phyloP scores from a whole-genome alignment of 805 yeast genomes.

The Kurtzmaniella fragi region DNA sequence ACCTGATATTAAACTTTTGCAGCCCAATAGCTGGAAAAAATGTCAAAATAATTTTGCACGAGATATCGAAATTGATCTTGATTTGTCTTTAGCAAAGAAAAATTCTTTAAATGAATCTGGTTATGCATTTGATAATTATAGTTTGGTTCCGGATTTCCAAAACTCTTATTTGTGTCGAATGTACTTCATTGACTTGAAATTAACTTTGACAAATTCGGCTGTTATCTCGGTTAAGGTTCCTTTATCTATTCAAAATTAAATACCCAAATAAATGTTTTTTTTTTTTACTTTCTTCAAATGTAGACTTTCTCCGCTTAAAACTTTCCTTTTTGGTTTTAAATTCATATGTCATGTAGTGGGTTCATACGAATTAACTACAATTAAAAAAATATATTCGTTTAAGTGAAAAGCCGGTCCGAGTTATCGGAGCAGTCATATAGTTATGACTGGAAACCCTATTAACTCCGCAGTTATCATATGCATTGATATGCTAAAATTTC shows the following conservation, averaged over 20 bases:
- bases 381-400: too few relatives aligned
- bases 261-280: neutral
- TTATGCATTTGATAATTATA: conserved; percentile 17
- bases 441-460: too few relatives aligned
- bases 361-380: too few relatives aligned
- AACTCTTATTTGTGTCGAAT: conserved; percentile 27
- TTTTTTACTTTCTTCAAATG: conserved; percentile 5
- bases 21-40: too few relatives aligned
- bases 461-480: too few relatives aligned
- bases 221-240: conserved; percentile 31
- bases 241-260: conserved; percentile 17
- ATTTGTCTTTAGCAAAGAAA: neutral
- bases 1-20: conserved; percentile 5
- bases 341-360: too few relatives aligned
- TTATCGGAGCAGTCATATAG: too few relatives aligned
- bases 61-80: neutral
- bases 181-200: conserved; percentile 27
- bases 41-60: too few relatives aligned
- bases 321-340: too few relatives aligned
- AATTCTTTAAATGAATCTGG: conserved; percentile 9
- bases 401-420: too few relatives aligned
- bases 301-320: neutral
- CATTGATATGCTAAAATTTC: too few relatives aligned
- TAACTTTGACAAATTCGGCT: conserved; percentile 26
- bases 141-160: conserved; percentile 36